Conservation (phyloP, 2,329 filamentous ascomycete species). For the Cercospora sojina region DNA sequence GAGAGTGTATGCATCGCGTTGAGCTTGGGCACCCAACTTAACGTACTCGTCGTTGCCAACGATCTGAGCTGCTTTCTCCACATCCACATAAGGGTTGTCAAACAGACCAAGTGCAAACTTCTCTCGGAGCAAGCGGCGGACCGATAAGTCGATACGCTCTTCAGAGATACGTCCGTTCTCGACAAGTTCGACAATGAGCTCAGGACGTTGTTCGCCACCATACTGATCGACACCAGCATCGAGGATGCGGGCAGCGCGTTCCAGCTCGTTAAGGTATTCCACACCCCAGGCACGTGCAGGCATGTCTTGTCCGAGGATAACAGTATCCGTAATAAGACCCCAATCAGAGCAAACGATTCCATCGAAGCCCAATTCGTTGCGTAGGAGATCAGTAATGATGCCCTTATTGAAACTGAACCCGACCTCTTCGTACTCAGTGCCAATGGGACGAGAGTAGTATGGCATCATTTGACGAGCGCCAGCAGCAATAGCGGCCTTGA, state of each 20-base stretch:
- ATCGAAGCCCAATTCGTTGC: conserved; percentile 50
- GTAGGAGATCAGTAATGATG: conserved; percentile 52
- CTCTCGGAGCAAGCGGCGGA: conserved; percentile 49
- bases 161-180: conserved; percentile 45
- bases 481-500: conserved; percentile 52
- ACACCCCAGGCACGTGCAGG: conserved; percentile 54
- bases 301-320: conserved; percentile 47
- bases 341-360: conserved; percentile 56
- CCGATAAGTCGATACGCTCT: conserved; percentile 48
- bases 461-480: conserved; percentile 55
- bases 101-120: conserved; percentile 56
- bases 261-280: conserved; percentile 46
- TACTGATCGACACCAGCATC: conserved; percentile 56
- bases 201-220: conserved; percentile 51
- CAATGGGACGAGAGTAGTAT: conserved; percentile 52
- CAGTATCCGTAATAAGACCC: conserved; percentile 52
- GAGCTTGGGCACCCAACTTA: conserved; percentile 41
- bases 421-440: conserved; percentile 49
- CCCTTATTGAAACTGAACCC: conserved; percentile 55
- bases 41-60: conserved; percentile 50
- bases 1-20: conserved; percentile 40
- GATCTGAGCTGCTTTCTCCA: conserved; percentile 42
- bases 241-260: conserved; percentile 47
- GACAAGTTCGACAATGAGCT: conserved; percentile 52
- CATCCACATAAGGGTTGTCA: conserved; percentile 53